Percentiles rank a stretch among this genome's conserved stretches.
These are phyloP conservation scores for Bjerkandera adusta DNA, from an alignment of 1,284 basidiomycete genomes.

Conservation along the genomic window DNA sequence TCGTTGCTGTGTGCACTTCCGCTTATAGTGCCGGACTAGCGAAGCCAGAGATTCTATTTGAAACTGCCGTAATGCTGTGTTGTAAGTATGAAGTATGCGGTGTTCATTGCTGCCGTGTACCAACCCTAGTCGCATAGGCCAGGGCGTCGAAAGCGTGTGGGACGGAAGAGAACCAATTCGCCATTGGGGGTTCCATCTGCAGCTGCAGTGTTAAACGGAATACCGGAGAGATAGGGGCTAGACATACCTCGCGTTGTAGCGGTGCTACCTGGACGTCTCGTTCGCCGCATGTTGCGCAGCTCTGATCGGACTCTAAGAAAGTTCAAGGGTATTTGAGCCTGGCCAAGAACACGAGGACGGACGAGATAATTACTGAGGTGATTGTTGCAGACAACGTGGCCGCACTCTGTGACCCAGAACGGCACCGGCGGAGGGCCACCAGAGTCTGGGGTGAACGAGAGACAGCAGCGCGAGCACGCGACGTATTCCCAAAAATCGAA, in stretches of 20 bases:
- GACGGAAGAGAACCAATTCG: constrained; percentile 71
- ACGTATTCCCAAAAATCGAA: constrained; percentile 81
- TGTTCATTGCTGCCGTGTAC: constrained; percentile 15
- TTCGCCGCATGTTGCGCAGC: constrained; percentile 62
- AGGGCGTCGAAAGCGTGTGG: constrained; percentile 59
- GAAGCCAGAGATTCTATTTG: constrained; percentile 73
- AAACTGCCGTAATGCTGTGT: constrained; percentile 55
- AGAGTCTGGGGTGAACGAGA: constrained; percentile 51
- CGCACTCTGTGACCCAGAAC: constrained; percentile 84
- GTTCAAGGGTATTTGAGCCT: constrained; percentile 10
- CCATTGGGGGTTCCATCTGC: constrained; percentile 76
- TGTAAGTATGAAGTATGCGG: constrained; percentile 27
- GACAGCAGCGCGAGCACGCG: constrained; percentile 62
- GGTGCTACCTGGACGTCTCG: constrained; percentile 66
- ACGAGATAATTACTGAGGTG: constrained; percentile 63
- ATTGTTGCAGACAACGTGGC: constrained; percentile 77
- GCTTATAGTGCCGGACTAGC: constrained; percentile 59
- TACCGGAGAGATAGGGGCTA: constrained; percentile 1
- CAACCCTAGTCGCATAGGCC: constrained; percentile 67
- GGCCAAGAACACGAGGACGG: constrained; percentile 11
- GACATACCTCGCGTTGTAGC: constrained; percentile 65
- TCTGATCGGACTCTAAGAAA: constrained; percentile 62
- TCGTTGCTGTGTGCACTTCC: constrained; percentile 51
- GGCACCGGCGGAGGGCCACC: constrained; percentile 54
- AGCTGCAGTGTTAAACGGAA: constrained; percentile 6